Conservation (phyloP, 2,329 filamentous ascomycete genomes). For the Fusarium sp. region DNA sequence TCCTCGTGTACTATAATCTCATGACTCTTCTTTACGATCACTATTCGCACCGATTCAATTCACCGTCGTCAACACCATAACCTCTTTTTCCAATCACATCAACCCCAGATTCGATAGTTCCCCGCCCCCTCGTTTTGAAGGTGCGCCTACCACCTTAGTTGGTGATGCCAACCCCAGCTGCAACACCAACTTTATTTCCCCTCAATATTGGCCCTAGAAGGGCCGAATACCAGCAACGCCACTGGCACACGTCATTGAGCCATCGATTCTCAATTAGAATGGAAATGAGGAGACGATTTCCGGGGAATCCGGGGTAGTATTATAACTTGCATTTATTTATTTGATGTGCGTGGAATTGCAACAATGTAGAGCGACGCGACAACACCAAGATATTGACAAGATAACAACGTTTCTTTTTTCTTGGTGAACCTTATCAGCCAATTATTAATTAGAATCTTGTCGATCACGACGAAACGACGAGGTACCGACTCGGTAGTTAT, state of each 20-base stretch:
- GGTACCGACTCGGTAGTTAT: neutral
- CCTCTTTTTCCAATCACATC: neutral
- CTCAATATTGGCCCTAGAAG: slow-evolving; percentile 9
- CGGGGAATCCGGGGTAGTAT: neutral
- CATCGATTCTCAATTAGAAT: neutral
- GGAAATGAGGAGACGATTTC: neutral
- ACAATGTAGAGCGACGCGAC: neutral
- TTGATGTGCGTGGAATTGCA: neutral
- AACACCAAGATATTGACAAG: too few relatives aligned
- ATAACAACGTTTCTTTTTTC: neutral
- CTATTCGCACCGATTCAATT: neutral
- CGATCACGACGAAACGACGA: neutral
- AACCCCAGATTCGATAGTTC: neutral
- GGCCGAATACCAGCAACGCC: slow-evolving; percentile 11
- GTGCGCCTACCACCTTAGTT: neutral
- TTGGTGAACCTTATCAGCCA: neutral
- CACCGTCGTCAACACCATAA: neutral
- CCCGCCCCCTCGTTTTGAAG: neutral
- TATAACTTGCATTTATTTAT: neutral
- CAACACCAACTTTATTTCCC: slow-evolving; percentile 19
- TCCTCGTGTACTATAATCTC: too few relatives aligned
- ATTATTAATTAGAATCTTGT: too few relatives aligned
- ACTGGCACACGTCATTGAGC: neutral
- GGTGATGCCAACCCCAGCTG: neutral
- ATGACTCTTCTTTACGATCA: neutral